Evolutionary conservation across 176 grass and related monocot genomes (phyloP), one percentile per base, ranked within the genome.

Genomic region (Phoenix roebelenii): DNA sequence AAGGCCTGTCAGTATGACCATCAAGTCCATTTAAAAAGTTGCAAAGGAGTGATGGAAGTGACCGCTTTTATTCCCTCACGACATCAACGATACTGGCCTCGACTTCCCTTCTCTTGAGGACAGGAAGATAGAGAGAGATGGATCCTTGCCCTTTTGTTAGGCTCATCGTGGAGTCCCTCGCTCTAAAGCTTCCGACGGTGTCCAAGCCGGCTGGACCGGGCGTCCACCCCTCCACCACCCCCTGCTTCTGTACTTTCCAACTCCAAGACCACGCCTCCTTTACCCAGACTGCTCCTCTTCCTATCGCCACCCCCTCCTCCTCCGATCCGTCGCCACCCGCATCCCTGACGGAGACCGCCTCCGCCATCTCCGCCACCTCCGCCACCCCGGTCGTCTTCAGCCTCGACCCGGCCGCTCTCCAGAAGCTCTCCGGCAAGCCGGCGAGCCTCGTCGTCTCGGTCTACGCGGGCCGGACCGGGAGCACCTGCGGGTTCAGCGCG

Each of bases 101-200:
- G 6, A 39, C 32, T 10, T 10, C 2, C 32, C 32, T 32, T 4
- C 29, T 7, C 3, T 4, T 4, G 4, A 4, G 5, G 26, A 28
- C 4, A 28, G 3, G 44, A 73, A 39, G 7, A 39, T 7, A 39
- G 18, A 29, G 2, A 32, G 50, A 18, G 35, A 95, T 95, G 90
- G 87, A 97, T 77, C 93, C 93, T 16, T 88, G 93, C 81, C 66
- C 84, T n/a, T 97, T 97, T 61, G 84, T 97, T 53, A 84, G 72
- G 30, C 81, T 97, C 50, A 88, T 78, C 23, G 78, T 97, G 26
- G 93, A 91, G 49, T 80, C 85, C 49, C 81, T 97, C 59, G 82
- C 81, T 5, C 70, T 97, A 20, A 97, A 91, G 69, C 70, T 91
- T 1, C 93, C 93, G 10, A 25, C 76, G 16, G 66, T 83, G 71